Evolutionary conservation across 2,329 filamentous ascomycete genomes (phyloP), one percentile per base, ranked within the genome.

Genomic region (Colletotrichum orbiculare): DNA sequence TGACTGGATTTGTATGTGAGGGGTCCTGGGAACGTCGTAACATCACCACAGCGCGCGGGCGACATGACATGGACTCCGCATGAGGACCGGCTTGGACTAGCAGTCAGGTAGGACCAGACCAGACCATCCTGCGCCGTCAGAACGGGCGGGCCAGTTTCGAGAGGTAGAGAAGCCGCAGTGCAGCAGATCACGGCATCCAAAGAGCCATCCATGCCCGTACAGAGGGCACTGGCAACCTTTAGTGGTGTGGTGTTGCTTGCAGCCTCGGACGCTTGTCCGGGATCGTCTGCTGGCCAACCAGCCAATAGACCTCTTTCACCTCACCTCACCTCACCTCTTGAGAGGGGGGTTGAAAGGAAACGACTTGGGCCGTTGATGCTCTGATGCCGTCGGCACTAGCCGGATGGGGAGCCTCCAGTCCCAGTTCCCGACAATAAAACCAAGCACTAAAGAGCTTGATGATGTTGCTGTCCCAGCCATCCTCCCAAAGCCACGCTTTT

Each of bases 401-500:
- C 64, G 58, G 39, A 66, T 50, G 38, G 54, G 53, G 60, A 54
- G 54, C 54, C 42, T 45, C 54, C 9, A 33, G 35, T 45, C 39
- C 41, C 25, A 25, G 25, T 25, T 25, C 25, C 25, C 25, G 25
- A 25, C 25, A 25, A 25, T 25, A 5, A 25, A 25, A 25, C 25
- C 25, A 25, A 25, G 25, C 25, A 25, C 60, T 15, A 46, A 57
- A 42, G 46, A 25, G 45, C 62, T 56, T 62, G 54, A 43, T 15
- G 41, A 43, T 48, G 60, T 48, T 25, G 25, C 25, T 25, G 25
- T 4, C 25, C 25, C 64, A 33, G 39, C 50, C 64, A 57, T 48
- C 48, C 55, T 59, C 64, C 66, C 49, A 46, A 61, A 54, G 56
- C 64, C 67, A 68, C 67, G 64, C 67, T 63, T 63, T 61, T 54